phyloP scores from a whole-genome alignment of 2,329 filamentous ascomycete genomes.

The Camillea tinctor region DNA sequence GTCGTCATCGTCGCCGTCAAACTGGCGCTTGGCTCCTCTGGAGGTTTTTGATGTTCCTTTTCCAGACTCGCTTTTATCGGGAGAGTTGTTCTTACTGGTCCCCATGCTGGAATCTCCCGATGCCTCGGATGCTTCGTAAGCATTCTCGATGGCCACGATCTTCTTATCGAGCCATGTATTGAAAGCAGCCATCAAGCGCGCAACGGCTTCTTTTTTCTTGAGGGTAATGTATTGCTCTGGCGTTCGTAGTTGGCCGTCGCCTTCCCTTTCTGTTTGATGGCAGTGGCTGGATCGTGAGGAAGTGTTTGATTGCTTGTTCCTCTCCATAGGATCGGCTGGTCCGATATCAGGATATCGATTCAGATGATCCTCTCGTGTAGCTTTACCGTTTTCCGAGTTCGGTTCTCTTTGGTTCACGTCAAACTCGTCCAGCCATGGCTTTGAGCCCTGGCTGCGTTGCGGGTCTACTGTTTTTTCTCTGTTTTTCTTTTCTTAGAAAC shows the following conservation, averaged over 20 bases:
- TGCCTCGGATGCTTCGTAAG: constrained; percentile 27
- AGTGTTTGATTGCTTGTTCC: constrained; percentile 23
- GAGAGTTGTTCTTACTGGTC: constrained; percentile 6
- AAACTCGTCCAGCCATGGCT: constrained; percentile 20
- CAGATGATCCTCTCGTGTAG: constrained; percentile 15
- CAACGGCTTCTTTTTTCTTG: constrained; percentile 26
- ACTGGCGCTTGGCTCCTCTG: constrained; percentile 27
- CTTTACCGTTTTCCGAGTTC: constrained; percentile 19
- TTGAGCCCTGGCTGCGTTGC: constrained; percentile 11
- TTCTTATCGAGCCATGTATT: constrained; percentile 31
- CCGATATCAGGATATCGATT: constrained; percentile 7
- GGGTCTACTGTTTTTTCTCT: neutral
- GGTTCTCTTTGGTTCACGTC: constrained; percentile 19
- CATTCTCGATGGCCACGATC: constrained; percentile 29
- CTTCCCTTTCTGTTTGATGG: constrained; percentile 18
- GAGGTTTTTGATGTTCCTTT: constrained; percentile 17
- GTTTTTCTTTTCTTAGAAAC: neutral
- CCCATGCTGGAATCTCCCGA: constrained; percentile 14
- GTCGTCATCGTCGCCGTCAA: constrained; percentile 29
- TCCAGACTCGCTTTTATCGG: constrained; percentile 12
- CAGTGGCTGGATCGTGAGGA: constrained; percentile 24
- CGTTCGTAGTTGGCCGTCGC: constrained; percentile 19
- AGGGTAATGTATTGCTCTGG: constrained; percentile 30
- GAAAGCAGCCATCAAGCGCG: constrained; percentile 28
- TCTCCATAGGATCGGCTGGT: constrained; percentile 30